Percentiles rank a stretch among this genome's conserved stretches.
Evolutionary conservation across 2,329 filamentous ascomycete genomes (phyloP).

Genomic region (Fusarium lyarnte): DNA sequence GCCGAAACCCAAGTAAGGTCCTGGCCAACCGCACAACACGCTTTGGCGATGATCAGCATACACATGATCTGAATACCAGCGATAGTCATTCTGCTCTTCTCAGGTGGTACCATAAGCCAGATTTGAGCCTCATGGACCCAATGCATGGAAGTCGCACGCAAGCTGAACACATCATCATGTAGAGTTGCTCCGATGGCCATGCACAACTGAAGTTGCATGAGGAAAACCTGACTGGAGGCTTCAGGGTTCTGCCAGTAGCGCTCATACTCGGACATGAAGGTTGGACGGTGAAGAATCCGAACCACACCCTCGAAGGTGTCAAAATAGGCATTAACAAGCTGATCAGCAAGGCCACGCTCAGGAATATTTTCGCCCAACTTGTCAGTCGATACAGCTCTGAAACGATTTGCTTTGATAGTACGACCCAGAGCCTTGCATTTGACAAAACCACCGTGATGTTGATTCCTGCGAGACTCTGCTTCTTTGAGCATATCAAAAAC

Average conservation of each 20-base stretch:
- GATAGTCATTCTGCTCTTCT: slow-evolving; percentile 61
- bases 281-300: slow-evolving; percentile 66
- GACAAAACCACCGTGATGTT: slow-evolving; percentile 47
- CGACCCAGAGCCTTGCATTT: slow-evolving; percentile 55
- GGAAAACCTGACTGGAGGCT: slow-evolving; percentile 54
- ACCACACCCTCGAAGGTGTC: slow-evolving; percentile 65
- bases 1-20: slow-evolving; percentile 64
- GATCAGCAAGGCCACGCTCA: slow-evolving; percentile 54
- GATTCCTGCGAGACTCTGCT: slow-evolving; percentile 41
- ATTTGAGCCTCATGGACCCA: slow-evolving; percentile 64
- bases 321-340: slow-evolving; percentile 63
- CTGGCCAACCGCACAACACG: slow-evolving; percentile 57
- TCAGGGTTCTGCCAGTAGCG: slow-evolving; percentile 57
- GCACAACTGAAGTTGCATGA: slow-evolving; percentile 63
- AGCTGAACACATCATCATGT: slow-evolving; percentile 56
- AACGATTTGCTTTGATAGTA: slow-evolving; percentile 54
- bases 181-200: slow-evolving; percentile 62
- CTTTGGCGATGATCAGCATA: slow-evolving; percentile 60
- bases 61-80: slow-evolving; percentile 62
- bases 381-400: slow-evolving; percentile 47
- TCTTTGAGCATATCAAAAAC: slow-evolving; percentile 42
- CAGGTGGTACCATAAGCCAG: slow-evolving; percentile 58
- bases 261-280: slow-evolving; percentile 64
- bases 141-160: slow-evolving; percentile 55
- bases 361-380: slow-evolving; percentile 54